Evolutionary conservation across 306 rosid genomes (phyloP), one percentile per base, ranked within the genome.

Genomic region (Cucumis hystrix): DNA sequence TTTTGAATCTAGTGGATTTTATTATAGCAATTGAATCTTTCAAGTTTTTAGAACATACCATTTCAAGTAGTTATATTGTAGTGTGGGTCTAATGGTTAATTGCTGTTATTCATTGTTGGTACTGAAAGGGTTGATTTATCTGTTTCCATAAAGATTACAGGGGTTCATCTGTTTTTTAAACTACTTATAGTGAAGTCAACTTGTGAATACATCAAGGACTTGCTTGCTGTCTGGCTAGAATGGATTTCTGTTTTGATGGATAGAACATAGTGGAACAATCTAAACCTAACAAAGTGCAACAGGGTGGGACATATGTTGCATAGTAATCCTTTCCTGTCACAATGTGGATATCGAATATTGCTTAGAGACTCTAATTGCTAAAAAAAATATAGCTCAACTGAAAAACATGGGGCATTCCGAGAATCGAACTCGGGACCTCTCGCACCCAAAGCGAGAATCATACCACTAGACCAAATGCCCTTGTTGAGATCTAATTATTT

Each of bases 401-500:
- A 28, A 28, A 28, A 28, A 28, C 30, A 28, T 28, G 54, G 47
- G 47, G 79, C 68, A 75, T 75, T 75, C 79, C 68, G 55, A 75
- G 68, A 75, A 75, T 75, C 39, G 68, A 75, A 75, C 68, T 57
- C 68, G 79, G 68, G 79, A 75, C 79, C 67, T 75, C 79, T 75
- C 79, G 79, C 79, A 75, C 79, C 79, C 79, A 40, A 75, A 75
- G 79, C 79, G 37, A 75, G 79, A 74, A 75, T 75, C 79, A 75
- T 76, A 76, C 78, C 78, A 75, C 78, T 75, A 75, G 67, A 75
- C 78, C 78, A 75, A 75, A 75, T 76, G 79, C 79, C 79, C 79
- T 54, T 13, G 2, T 76, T 40, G 35, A 7, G 1, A 2, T 7
- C 1, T 8, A 35, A n/a, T 57, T n/a, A 57, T 40, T 12, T 8